These are phyloP conservation scores for Penicillium manginii DNA, from an alignment of 495 filamentous ascomycete genomes.

Conservation along the genomic window DNA sequence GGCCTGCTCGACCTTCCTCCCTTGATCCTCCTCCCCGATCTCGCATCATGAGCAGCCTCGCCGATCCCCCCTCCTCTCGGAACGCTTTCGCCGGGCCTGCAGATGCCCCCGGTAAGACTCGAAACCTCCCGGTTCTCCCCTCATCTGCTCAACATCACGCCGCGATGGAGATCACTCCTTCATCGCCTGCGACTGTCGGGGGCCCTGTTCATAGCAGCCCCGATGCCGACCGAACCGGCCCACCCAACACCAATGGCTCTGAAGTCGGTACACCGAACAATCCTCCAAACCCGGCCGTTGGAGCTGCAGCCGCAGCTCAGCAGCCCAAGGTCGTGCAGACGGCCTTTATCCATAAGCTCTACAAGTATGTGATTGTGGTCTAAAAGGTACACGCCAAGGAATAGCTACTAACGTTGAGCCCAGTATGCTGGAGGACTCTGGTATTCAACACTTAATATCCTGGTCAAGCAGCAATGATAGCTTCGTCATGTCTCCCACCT, in stretches of 20 bases:
- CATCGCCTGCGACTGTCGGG: conserved; percentile 40
- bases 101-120: conserved; percentile 44
- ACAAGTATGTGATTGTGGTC: conserved; percentile 72
- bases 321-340: conserved; percentile 98
- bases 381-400: not conserved
- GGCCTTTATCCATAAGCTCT: conserved; percentile 99
- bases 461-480: conserved; percentile 94
- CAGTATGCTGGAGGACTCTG: conserved; percentile 94
- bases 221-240: conserved; percentile 48
- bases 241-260: conserved; percentile 48
- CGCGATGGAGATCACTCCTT: conserved; percentile 56
- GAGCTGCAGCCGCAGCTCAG: conserved; percentile 84
- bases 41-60: conserved; percentile 50
- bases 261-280: conserved; percentile 39
- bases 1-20: not conserved
- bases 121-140: conserved; percentile 52
- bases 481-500: conserved; percentile 97
- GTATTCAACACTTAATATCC: conserved; percentile 92
- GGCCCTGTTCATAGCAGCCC: conserved; percentile 49
- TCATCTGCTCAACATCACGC: conserved; percentile 42
- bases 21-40: conserved; percentile 11
- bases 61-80: conserved; percentile 46
- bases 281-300: conserved; percentile 50
- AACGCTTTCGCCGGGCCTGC: conserved; percentile 39
- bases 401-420: not conserved